Base-by-base conservation (phyloP, 805 yeast genomes). In the Schizosaccharomyces cryophilus region DNA sequence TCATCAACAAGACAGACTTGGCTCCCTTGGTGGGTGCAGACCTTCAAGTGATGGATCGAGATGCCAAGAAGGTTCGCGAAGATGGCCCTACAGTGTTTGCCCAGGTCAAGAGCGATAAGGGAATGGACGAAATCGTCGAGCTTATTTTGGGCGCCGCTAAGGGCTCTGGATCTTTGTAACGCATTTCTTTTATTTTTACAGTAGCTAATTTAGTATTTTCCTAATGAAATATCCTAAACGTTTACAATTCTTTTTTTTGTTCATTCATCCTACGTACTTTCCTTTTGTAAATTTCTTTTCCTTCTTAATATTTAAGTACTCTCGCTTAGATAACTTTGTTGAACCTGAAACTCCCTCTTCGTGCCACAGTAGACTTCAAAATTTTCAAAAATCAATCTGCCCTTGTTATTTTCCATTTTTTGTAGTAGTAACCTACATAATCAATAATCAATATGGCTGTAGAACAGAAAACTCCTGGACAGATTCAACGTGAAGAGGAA, bases 11-110 rank as follows among this genome's bases (percentile, higher is more conserved):
- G 54, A 42, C 54, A 35, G 61, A 59, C 21, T 17, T 59, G 13
- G 61, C 61, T 29, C 19, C 19, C 17, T 29, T 59, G 24, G 61
- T 59, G 31, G 61, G 61, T 42, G 61, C 61, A 17, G 54, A 42
- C 29, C 35, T 59, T 26, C 15, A 17, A 17, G 61, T 59, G 4
- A 59, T 59, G 61, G 55, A 42, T 21, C 58, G 61, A 11, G 61
- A 59, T 42, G 61, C 61, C 3, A 24, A 29, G 13, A 59, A 59
- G 54, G 42, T 59, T 40, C 61, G 61, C 21, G 61, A 59, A 29
- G n/a, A 42, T 24, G 61, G 61, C 13, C 61, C 61, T 29, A 42
- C 31, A 5, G 54, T 59, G 7, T 59, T 59, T 40, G 61, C 61
- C 17, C 61, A 59, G 13, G 61, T 59, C 61, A 59, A 59, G 24